A percentile compares a stretch with the other conserved stretches of the same genome.
These are phyloP conservation scores for Cutaneotrichosporon sp. DNA, from an alignment of 1,284 basidiomycete species.

Conservation along the genomic window DNA sequence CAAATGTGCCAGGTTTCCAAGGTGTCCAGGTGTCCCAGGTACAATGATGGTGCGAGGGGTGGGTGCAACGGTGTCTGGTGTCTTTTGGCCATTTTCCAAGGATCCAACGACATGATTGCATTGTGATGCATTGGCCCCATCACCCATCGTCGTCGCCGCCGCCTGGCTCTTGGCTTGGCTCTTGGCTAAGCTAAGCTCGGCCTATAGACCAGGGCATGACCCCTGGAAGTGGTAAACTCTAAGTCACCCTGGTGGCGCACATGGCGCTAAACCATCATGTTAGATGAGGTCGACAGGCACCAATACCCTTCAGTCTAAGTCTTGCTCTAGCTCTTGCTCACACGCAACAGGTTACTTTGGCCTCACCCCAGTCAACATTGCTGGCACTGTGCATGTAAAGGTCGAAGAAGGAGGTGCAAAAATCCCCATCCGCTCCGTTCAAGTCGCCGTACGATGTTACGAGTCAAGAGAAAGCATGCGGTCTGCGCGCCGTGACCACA, in stretches of 20 bases:
- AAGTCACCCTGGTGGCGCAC: not conserved
- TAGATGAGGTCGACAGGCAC: not conserved
- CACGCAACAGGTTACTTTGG: slow-evolving; percentile 41
- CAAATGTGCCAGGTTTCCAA: no score
- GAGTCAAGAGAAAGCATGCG: slow-evolving; percentile 29
- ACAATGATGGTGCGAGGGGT: no score
- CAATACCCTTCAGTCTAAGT: no score
- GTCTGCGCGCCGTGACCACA: slow-evolving; percentile 18
- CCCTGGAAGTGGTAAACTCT: not conserved
- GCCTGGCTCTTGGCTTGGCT: no score
- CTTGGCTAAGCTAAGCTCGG: no score
- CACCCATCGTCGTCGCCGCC: no score
- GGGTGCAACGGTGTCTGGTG: no score
- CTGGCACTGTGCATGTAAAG: slow-evolving; percentile 31
- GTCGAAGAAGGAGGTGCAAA: slow-evolving; percentile 24
- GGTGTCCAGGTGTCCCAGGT: no score
- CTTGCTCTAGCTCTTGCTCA: not conserved
- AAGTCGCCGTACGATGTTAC: slow-evolving; percentile 33
- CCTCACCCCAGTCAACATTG: slow-evolving; percentile 38
- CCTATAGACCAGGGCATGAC: not conserved
- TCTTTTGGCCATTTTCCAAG: no score
- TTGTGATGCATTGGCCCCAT: no score
- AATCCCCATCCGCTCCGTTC: slow-evolving; percentile 32
- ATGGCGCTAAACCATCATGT: not conserved
- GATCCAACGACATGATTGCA: no score